Base-by-base conservation (phyloP, 2,329 filamentous ascomycete species). In the Helotiales sp. region DNA sequence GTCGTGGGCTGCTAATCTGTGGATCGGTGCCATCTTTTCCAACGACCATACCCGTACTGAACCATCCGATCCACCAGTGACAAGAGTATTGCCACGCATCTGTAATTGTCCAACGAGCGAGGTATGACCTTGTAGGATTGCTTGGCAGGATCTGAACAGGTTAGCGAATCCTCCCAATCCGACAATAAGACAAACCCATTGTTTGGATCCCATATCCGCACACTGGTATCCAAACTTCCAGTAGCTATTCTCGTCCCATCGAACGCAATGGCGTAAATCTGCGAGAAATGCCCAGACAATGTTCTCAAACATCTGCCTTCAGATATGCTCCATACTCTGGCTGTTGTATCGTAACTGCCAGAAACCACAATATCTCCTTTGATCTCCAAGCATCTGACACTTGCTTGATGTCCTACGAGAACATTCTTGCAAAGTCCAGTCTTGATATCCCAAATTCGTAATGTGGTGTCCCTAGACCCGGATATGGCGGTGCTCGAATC, bases 221-320 rank as follows among this genome's bases (percentile, higher is more conserved):
- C 95, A 74, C 95, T 97, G 3, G 96, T 99, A 80, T 99, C 96
- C 69, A 99, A 83, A 79, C 94, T 97, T 61, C 96, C 96, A 10
- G 96, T 99, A 40, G 96, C 95, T 66, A 99, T 94, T 70, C 94
- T 88, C 73, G 90, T 90, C 45, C 96, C 96, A 77, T 99, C 96
- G 79, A 98, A 99, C 1, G 96, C 96, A 77, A 99, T 97, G 22
- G 96, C 96, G 78, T 99, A 99, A 66, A 99, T 99, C 78, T 99
- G 96, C 77, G 95, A 98, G 80, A 97, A 99, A 80, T 99, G 96
- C 0, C 96, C 96, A 52, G 91, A 90, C 45, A 99, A 84, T 0
- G 93, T 97, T 72, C 95, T 90, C 63, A 98, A 82, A 78, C 96
- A 99, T 70, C 93, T 89, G 32, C 96, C 96, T 80, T 97, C 93